phyloP scores from a whole-genome alignment of 441 rosid genomes.

The Croton laevigatus region DNA sequence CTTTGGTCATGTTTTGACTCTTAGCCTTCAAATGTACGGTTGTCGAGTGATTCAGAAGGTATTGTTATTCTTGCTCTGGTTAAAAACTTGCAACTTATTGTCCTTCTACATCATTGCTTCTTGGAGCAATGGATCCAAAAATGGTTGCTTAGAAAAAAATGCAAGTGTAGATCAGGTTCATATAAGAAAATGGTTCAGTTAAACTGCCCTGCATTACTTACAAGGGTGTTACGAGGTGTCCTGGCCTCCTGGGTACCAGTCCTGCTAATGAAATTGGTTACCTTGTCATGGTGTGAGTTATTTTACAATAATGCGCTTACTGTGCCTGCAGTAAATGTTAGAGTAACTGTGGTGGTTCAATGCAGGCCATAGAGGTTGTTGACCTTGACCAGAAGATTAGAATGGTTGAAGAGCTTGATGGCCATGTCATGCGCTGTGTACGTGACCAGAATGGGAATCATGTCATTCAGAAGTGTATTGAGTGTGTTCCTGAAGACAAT shows the following conservation, averaged over 20 bases:
- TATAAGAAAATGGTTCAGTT: not conserved
- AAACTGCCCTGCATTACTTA: not conserved
- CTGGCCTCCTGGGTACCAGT: not conserved
- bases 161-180: not conserved
- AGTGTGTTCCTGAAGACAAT: slow-evolving; percentile 63
- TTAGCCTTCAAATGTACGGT: slow-evolving; percentile 85
- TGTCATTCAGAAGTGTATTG: slow-evolving; percentile 81
- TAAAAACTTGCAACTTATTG: not conserved
- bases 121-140: not conserved
- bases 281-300: not conserved
- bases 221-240: not conserved
- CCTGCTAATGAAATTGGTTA: not conserved
- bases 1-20: slow-evolving; percentile 63
- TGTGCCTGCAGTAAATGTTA: slow-evolving; percentile 13
- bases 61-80: slow-evolving; percentile 7
- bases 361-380: slow-evolving; percentile 82
- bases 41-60: slow-evolving; percentile 88
- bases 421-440: slow-evolving; percentile 66
- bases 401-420: slow-evolving; percentile 77
- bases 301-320: not conserved
- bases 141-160: not conserved
- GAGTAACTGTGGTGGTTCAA: slow-evolving; percentile 1
- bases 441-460: slow-evolving; percentile 86
- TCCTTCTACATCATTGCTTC: too few species aligned
- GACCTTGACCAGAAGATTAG: slow-evolving; percentile 60